Base-by-base conservation (phyloP, 1,284 basidiomycete genomes). In the Boletus sp. region DNA sequence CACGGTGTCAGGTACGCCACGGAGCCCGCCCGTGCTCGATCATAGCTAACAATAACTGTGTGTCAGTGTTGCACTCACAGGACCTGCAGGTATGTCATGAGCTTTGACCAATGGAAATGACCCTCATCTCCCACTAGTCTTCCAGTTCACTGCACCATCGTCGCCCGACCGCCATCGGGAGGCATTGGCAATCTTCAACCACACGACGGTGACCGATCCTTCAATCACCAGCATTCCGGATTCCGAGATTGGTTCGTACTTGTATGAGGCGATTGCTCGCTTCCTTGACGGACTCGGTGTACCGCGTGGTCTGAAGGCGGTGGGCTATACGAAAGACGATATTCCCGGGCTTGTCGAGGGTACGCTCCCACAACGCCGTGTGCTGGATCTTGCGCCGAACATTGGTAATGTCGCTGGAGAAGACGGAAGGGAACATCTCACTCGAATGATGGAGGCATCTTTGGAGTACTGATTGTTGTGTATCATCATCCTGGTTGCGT, bases 61-160 rank as follows among this genome's bases (percentile, higher is more conserved):
- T 30, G 16, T 26, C 36, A 66, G 78, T 52, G 93, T 96, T 46
- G 91, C 92, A 3, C 70, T 95, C 46, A 91, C 92, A 20, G 91
- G 89, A n/a, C 93, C 94, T 27, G 84, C 88, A 58, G 80, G 80
- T 77, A 64, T 48, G 66, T 51, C 42, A 43, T 8, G 37, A 41
- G 30, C n/a, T 26, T 44, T 51, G 19, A 1, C n/a, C 9, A 39
- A 26, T 20, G n/a, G n/a, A n/a, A 33, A 23, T 20, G 20, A 23
- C 7, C 22, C 46, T 54, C 13, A 52, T 36, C 9, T 20, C 2
- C 36, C 25, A 16, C 48, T 63, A 76, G 93, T 96, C 37, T 96
- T 96, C 77, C 81, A 88, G 62, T 96, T 94, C 70, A 96, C 94
- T 5, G 84, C 94, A 0, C 91, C 94, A 5, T 94, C 92, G 2